phyloP scores from a whole-genome alignment of 345 rosid genomes.

The Barbarea vulgaris region DNA sequence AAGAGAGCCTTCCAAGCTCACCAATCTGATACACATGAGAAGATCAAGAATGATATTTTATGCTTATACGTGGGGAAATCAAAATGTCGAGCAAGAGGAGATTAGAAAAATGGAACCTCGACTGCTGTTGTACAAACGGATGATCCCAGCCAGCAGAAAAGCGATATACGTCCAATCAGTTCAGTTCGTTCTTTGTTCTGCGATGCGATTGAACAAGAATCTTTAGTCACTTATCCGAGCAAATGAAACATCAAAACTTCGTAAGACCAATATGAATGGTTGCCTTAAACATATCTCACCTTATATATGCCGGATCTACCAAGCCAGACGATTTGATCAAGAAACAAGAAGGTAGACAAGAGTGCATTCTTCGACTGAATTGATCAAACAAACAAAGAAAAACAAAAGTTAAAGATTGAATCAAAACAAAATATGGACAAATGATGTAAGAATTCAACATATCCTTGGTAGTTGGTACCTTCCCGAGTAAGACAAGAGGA shows the following conservation, averaged over 20 bases:
- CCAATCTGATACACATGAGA: constrained; percentile 54
- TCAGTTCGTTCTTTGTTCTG: constrained; percentile 91
- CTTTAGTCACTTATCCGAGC: constrained; percentile 10
- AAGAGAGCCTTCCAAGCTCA: constrained; percentile 85
- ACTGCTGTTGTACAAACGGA: constrained; percentile 74
- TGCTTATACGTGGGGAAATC: background rate
- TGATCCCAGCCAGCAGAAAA: constrained; percentile 94
- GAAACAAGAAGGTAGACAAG: constrained; percentile 85
- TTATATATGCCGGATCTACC: constrained; percentile 91
- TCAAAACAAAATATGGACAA: constrained; percentile 5
- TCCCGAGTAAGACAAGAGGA: constrained; percentile 83
- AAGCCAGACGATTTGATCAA: constrained; percentile 98
- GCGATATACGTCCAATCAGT: constrained; percentile 75
- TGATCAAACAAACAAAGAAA: constrained; percentile 20
- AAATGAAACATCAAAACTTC: constrained; percentile 1
- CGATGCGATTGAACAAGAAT: constrained; percentile 5
- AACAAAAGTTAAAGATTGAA: constrained; percentile 3
- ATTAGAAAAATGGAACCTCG: constrained; percentile 69
- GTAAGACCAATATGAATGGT: background rate
- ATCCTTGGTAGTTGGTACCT: constrained; percentile 49
- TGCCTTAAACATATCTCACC: constrained; percentile 47
- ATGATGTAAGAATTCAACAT: background rate
- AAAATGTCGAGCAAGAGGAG: constrained; percentile 3
- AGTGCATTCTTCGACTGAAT: constrained; percentile 90
- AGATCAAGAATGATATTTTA: background rate